These are phyloP conservation scores for Penicillium sp. DNA, from an alignment of 2,329 filamentous ascomycete genomes.

Conservation along the genomic window DNA sequence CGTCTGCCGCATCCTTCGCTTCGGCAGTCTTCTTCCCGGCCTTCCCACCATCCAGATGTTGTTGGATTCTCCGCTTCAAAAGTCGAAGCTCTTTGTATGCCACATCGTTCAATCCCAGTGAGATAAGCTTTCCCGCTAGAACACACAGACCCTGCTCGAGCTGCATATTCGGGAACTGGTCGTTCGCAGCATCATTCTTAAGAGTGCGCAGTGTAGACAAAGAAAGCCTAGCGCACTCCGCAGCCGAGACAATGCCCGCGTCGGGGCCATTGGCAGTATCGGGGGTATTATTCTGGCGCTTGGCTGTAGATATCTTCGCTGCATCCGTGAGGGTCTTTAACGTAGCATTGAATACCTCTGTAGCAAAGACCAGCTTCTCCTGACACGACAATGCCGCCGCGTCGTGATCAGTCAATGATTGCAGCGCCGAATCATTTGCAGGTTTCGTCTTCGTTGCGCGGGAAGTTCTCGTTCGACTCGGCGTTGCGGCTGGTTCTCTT, in stretches of 20 bases:
- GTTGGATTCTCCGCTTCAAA: constrained; percentile 39
- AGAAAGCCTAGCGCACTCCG: constrained; percentile 42
- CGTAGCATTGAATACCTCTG: constrained; percentile 47
- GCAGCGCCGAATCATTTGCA: constrained; percentile 27
- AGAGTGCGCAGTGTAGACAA: constrained; percentile 39
- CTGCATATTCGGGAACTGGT: constrained; percentile 36
- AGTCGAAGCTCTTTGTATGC: constrained; percentile 42
- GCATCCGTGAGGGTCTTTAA: constrained; percentile 45
- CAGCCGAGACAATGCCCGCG: constrained; percentile 31
- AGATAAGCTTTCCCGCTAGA: constrained; percentile 42
- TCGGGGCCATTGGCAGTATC: constrained; percentile 27
- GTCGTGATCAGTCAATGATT: constrained; percentile 27
- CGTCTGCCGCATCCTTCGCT: constrained; percentile 20
- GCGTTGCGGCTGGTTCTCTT: constrained; percentile 20
- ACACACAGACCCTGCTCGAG: constrained; percentile 46
- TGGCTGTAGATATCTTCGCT: constrained; percentile 24
- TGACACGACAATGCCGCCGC: constrained; percentile 32
- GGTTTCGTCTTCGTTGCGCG: constrained; percentile 27
- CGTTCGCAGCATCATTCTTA: constrained; percentile 30
- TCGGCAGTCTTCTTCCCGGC: constrained; percentile 17
- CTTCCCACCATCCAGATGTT: constrained; percentile 27
- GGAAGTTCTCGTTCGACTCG: constrained; percentile 24
- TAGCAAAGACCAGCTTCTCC: constrained; percentile 44
- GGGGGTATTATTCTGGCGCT: constrained; percentile 12
- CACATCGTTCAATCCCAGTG: constrained; percentile 40